Conservation (phyloP, 257 asterid genomes). For the Solanum paucissectum region DNA sequence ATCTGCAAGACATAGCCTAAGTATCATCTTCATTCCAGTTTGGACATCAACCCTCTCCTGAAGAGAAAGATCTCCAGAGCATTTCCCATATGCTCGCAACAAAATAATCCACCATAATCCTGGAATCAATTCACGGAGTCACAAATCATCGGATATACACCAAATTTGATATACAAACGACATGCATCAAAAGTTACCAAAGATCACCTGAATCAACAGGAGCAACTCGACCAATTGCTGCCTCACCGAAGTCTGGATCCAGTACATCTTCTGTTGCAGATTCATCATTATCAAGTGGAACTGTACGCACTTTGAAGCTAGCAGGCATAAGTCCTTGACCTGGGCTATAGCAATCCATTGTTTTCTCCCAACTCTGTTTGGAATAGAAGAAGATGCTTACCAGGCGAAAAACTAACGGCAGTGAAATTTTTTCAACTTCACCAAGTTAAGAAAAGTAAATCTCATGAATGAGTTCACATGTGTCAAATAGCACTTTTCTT, state of each 20-base stretch:
- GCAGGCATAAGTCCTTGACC: conserved; percentile 97
- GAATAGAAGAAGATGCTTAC: not conserved
- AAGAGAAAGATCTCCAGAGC: conserved; percentile 65
- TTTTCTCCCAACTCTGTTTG: conserved; percentile 85
- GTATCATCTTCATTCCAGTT: conserved; percentile 67
- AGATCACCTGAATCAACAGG: conserved; percentile 78
- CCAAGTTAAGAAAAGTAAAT: not conserved
- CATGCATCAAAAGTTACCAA: not conserved
- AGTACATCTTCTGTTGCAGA: conserved; percentile 78
- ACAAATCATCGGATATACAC: not conserved
- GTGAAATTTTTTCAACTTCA: not conserved
- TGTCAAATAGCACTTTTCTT: not conserved
- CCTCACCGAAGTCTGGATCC: conserved; percentile 95
- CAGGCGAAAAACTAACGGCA: not conserved
- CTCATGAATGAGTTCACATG: not conserved
- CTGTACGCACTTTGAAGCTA: conserved; percentile 80
- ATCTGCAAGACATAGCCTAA: conserved; percentile 68
- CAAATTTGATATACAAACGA: not conserved
- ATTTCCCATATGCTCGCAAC: conserved; percentile 74
- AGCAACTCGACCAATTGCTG: conserved; percentile 90
- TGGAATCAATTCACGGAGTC: conserved; percentile 10
- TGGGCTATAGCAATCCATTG: conserved; percentile 92
- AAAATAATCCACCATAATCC: conserved; percentile 86
- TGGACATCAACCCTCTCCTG: conserved; percentile 75
- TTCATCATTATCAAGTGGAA: conserved; percentile 72